A percentile compares a stretch with the other conserved stretches of the same genome.
phyloP scores from a whole-genome alignment of 129 eudicot genomes.

The Daucus carota region DH1_v3.0 NC_030381.2:50475001-50475500 shows the following conservation, averaged over 20 bases:
- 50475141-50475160: not conserved
- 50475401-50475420: too few relatives aligned
- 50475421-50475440: too few relatives aligned
- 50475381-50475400: too few relatives aligned
- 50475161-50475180: not conserved
- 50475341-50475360: not conserved
- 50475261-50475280: not conserved
- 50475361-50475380: too few relatives aligned
- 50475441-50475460: too few relatives aligned
- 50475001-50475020: not conserved
- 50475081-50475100: constrained; percentile 11
- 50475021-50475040: not conserved
- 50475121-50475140: constrained; percentile 4
- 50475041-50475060: constrained; percentile 8
- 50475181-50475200: not conserved
- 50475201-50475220: not conserved
- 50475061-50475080: constrained; percentile 16
- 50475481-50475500: too few relatives aligned
- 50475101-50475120: constrained; percentile 3
- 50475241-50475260: not conserved
- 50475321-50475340: not conserved
- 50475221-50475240: not conserved
- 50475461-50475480: too few relatives aligned
- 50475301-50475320: not conserved
- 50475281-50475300: not conserved